phyloP scores from a whole-genome alignment of 2,329 filamentous ascomycete genomes.

The Dothidotthia symphoricarpi region DNA sequence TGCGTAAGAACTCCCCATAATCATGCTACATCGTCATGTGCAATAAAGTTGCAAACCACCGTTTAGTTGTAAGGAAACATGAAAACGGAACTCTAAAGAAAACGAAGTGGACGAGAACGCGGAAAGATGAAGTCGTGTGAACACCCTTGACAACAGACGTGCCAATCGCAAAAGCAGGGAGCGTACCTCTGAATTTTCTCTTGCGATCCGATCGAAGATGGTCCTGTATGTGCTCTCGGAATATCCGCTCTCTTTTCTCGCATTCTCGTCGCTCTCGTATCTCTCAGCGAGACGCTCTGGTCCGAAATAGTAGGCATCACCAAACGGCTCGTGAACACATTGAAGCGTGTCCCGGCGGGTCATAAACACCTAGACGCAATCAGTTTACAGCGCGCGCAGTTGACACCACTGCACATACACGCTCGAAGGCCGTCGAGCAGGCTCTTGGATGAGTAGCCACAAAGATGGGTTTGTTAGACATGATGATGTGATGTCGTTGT shows the following conservation, averaged over 20 bases:
- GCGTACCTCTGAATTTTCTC: constrained; percentile 70
- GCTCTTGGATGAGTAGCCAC: constrained; percentile 90
- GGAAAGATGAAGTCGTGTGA: no score
- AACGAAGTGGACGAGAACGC: no score
- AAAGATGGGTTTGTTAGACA: constrained; percentile 82
- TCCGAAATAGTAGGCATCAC: constrained; percentile 94
- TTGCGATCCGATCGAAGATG: constrained; percentile 73
- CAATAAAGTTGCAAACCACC: no score
- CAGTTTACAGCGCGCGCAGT: constrained; percentile 1
- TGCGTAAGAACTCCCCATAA: no score
- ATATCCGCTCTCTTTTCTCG: constrained; percentile 61
- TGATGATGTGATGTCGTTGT: constrained; percentile 38
- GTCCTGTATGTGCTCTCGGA: constrained; percentile 69
- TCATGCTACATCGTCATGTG: no score
- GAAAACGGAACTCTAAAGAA: no score
- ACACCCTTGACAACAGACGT: no score
- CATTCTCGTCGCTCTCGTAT: constrained; percentile 68
- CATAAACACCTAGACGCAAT: constrained; percentile 72
- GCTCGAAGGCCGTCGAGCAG: constrained; percentile 95
- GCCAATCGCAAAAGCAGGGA: constrained; percentile 8
- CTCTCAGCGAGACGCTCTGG: constrained; percentile 80
- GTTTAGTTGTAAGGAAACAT: no score
- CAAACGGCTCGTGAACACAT: constrained; percentile 93
- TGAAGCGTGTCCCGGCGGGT: constrained; percentile 77
- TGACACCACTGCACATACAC: constrained; percentile 56